Evolutionary conservation across 2,329 filamentous ascomycete species (phyloP).

Genomic region (Coleophoma cylindrospora): DNA sequence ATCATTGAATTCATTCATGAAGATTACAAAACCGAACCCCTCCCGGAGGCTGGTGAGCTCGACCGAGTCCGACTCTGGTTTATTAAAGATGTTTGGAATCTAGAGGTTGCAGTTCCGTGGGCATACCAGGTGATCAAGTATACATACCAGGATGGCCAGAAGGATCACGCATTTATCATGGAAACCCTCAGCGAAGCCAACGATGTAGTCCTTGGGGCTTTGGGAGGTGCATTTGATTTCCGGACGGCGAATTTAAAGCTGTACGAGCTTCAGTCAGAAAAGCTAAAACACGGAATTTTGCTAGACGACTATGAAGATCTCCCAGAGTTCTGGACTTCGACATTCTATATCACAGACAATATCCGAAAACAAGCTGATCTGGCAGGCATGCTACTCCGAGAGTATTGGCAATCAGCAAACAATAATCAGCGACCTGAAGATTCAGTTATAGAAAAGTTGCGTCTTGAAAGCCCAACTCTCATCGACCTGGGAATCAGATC

Average conservation of each 20-base stretch:
- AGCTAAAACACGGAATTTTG: conserved; percentile 61
- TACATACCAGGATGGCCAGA: conserved; percentile 56
- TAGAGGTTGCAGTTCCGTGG: conserved; percentile 76
- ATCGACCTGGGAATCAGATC: conserved; percentile 53
- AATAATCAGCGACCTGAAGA: conserved; percentile 16
- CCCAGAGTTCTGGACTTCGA: conserved; percentile 83
- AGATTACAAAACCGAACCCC: conserved; percentile 65
- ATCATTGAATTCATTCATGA: conserved; percentile 74
- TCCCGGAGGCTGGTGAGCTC: conserved; percentile 61
- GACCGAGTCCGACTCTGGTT: conserved; percentile 87
- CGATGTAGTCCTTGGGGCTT: conserved; percentile 62
- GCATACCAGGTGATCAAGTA: conserved; percentile 72
- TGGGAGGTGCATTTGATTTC: conserved; percentile 64
- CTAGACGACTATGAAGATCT: conserved; percentile 61
- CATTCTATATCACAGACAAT: conserved; percentile 56
- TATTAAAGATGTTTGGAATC: conserved; percentile 64
- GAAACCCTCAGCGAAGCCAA: conserved; percentile 56
- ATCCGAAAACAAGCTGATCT: conserved; percentile 55
- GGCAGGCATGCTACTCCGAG: conserved; percentile 26
- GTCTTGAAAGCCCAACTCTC: conserved; percentile 44
- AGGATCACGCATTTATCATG: conserved; percentile 42
- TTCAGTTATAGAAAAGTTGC: conserved; percentile 37
- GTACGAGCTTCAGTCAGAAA: conserved; percentile 70
- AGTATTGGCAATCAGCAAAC: conserved; percentile 26
- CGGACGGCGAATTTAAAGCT: conserved; percentile 61